A percentile compares a stretch with the other conserved stretches of the same genome.
Conservation (phyloP, 768 basidiomycete genomes). For the Baorangia bicolor region DNA sequence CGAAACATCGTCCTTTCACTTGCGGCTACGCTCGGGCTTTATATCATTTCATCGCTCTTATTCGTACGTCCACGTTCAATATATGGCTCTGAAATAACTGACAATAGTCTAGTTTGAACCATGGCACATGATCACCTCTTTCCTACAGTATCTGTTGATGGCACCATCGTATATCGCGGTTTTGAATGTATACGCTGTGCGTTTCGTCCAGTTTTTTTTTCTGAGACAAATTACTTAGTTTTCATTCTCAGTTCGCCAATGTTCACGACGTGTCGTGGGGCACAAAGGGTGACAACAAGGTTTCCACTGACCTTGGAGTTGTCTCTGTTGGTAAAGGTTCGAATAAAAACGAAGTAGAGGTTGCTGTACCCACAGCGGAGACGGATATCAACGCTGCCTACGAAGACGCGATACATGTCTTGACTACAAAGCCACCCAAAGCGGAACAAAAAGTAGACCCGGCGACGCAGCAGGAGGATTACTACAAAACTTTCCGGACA, state of each 20-base stretch:
- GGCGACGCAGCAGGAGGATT: constrained; percentile 75
- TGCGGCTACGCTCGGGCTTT: constrained; percentile 85
- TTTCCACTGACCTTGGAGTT: constrained; percentile 80
- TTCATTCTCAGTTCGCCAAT: constrained; percentile 65
- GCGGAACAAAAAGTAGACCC: constrained; percentile 60
- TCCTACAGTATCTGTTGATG: constrained; percentile 89
- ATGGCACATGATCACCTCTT: constrained; percentile 98
- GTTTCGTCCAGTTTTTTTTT: neutral
- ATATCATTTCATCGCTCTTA: constrained; percentile 76
- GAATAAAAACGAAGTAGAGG: constrained; percentile 82
- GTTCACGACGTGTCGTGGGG: constrained; percentile 95
- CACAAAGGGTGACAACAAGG: constrained; percentile 92
- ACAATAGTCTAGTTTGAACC: constrained; percentile 73
- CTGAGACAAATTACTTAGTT: neutral
- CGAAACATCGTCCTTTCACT: constrained; percentile 85
- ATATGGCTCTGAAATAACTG: neutral
- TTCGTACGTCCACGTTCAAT: constrained; percentile 59
- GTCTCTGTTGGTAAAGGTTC: constrained; percentile 57
- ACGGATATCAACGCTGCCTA: constrained; percentile 89
- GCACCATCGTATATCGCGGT: constrained; percentile 94
- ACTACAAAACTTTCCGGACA: constrained; percentile 86
- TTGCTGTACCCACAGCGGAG: constrained; percentile 80
- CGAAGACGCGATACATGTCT: constrained; percentile 84
- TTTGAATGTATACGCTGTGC: constrained; percentile 84
- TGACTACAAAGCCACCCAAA: constrained; percentile 77